Conservation (phyloP, 2,329 filamentous ascomycete species). For the Cladosporium sp. region DNA sequence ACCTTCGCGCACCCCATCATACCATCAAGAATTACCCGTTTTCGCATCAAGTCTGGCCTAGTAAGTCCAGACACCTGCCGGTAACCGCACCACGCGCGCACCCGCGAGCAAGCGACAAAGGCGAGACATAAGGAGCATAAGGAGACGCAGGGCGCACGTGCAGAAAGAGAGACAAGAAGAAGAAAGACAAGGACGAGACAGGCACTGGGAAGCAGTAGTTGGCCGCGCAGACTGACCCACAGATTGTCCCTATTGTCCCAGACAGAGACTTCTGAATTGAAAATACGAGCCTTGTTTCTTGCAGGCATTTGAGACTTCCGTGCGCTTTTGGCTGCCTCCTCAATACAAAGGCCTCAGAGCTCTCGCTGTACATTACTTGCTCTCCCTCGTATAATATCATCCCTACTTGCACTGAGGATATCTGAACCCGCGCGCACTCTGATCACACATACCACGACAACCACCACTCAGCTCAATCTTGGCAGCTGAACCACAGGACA, state of each 20-base stretch:
- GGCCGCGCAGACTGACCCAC: slow-evolving; percentile 18
- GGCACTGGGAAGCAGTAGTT: slow-evolving; percentile 7
- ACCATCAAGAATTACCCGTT: not conserved
- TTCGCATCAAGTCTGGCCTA: not conserved
- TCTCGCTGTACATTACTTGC: slow-evolving; percentile 20
- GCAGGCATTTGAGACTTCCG: slow-evolving; percentile 19
- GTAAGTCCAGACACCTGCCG: not conserved
- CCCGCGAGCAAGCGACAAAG: slow-evolving; percentile 11
- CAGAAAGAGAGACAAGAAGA: slow-evolving; percentile 10
- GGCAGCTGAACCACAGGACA: not conserved
- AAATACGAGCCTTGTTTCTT: slow-evolving; percentile 19
- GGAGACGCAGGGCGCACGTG: slow-evolving; percentile 16
- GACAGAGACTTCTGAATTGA: slow-evolving; percentile 21
- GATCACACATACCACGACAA: slow-evolving; percentile 6
- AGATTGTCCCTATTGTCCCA: slow-evolving; percentile 20
- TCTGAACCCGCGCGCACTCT: slow-evolving; percentile 13
- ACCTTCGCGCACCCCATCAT: not conserved
- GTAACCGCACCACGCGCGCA: slow-evolving; percentile 1
- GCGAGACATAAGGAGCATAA: slow-evolving; percentile 10
- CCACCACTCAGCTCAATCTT: slow-evolving; percentile 1
- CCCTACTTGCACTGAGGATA: slow-evolving; percentile 17
- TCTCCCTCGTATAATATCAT: slow-evolving; percentile 17
- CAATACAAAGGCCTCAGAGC: slow-evolving; percentile 18
- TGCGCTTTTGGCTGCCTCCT: slow-evolving; percentile 19
- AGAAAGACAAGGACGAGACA: slow-evolving; percentile 1